Conservation (phyloP, 2,329 filamentous ascomycete species). For the Cordyceps cateniannulata region DNA sequence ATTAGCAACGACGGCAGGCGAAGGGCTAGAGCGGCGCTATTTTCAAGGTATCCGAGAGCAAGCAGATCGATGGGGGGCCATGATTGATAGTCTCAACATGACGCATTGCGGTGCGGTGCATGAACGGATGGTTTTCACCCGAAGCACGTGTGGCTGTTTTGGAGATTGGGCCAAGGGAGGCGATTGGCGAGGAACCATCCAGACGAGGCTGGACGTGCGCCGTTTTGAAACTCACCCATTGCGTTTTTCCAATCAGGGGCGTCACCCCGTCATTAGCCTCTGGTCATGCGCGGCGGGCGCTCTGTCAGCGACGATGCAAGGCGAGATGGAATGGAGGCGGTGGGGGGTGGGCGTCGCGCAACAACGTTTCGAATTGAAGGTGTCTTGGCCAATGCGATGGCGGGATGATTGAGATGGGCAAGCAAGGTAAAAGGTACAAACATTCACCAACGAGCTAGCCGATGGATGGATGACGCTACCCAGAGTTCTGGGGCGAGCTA, state of each 20-base stretch:
- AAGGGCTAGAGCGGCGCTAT: neutral
- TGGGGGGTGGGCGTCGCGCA: neutral
- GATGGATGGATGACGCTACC: constrained; percentile 6
- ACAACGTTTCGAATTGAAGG: constrained; percentile 3
- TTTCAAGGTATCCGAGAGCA: neutral
- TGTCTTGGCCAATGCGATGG: constrained; percentile 3
- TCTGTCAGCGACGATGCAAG: neutral
- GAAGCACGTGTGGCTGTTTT: constrained; percentile 1
- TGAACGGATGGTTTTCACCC: constrained; percentile 1
- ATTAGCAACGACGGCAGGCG: neutral
- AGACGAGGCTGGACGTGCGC: neutral
- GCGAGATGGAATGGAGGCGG: neutral
- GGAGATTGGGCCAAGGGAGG: neutral
- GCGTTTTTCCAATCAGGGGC: constrained; percentile 9
- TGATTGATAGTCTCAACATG: neutral
- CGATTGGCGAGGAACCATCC: neutral
- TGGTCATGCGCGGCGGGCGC: constrained; percentile 10
- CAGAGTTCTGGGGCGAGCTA: neutral
- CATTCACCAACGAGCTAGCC: neutral
- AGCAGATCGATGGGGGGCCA: neutral
- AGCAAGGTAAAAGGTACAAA: neutral
- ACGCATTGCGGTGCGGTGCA: neutral
- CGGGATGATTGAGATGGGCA: neutral
- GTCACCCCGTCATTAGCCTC: constrained; percentile 9
- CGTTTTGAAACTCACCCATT: constrained; percentile 11